These are phyloP conservation scores for Amauroascus niger DNA, from an alignment of 2,329 filamentous ascomycete species.

Conservation along the genomic window DNA sequence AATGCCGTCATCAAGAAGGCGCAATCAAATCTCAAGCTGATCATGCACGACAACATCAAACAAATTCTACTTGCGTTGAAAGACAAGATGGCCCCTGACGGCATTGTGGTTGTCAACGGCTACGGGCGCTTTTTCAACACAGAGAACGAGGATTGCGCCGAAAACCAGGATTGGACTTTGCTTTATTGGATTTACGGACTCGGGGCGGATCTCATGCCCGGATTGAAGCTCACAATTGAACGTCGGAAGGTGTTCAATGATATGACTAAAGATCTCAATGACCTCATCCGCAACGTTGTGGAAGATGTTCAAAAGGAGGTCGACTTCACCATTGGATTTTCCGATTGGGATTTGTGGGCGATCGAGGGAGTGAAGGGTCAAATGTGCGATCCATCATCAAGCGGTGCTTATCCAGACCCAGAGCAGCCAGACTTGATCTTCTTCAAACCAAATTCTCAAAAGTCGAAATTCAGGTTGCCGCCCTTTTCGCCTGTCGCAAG, in stretches of 20 bases:
- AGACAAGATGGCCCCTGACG: conserved; percentile 24
- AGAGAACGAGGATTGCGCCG: conserved; percentile 21
- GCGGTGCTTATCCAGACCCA: conserved; percentile 22
- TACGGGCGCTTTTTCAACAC: conserved; percentile 31
- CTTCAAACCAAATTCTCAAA: conserved; percentile 22
- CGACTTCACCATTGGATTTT: conserved; percentile 17
- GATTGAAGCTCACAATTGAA: conserved; percentile 18
- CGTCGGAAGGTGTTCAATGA: conserved; percentile 27
- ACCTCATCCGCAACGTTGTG: conserved; percentile 23
- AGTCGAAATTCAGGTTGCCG: conserved; percentile 19
- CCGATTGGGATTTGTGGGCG: conserved; percentile 27
- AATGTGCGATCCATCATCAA: conserved; percentile 22
- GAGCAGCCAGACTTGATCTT: conserved; percentile 27
- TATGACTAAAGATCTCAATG: conserved; percentile 23
- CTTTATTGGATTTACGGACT: neutral
- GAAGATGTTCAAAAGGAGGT: conserved; percentile 21
- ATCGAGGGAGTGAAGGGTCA: conserved; percentile 24
- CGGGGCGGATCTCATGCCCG: neutral
- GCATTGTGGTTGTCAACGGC: conserved; percentile 25
- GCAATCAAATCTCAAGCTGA: conserved; percentile 22
- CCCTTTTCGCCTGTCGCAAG: too few relatives aligned
- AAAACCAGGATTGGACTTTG: conserved; percentile 13
- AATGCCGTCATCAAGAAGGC: conserved; percentile 19
- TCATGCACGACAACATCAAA: conserved; percentile 25
- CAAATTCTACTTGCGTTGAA: conserved; percentile 22